Base-by-base conservation (phyloP, 495 filamentous ascomycete species). In the Aspergillus steynii region DNA sequence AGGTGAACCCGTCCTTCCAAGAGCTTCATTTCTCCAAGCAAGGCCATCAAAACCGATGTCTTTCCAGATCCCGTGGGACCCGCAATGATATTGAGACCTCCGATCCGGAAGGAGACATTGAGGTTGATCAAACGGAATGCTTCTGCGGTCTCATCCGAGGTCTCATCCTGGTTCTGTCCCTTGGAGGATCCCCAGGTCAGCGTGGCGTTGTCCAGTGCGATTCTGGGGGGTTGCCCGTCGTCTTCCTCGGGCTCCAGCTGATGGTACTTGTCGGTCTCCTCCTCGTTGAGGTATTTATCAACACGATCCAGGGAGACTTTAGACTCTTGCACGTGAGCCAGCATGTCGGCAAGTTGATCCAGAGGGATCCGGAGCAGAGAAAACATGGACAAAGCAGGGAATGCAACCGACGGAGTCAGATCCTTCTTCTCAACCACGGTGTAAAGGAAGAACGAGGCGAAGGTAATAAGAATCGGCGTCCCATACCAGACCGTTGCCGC, bases 331-430 rank as follows among this genome's bases (percentile, higher is more conserved):
- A 99, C 93, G 71, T 97, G 96, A 42, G 96, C 96, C 69, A 99
- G 86, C 96, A 99, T 99, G 71, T 99, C 96, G 50, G 96, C 96
- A 4, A 99, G 82, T 69, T 98, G 96, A 74, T 99, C 96, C 55
- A 99, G 76, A 8, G 96, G 96, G 58, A 96, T 88, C 46, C 96
- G 87, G 29, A 99, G 88, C n/a, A 99, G 85, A 56, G 88, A 91
- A 75, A 99, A 99, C 64, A 99, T 87, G 0, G 96, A 98, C 46
- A 99, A 84, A 14, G 95, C 91, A 25, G 96, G 97, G 76, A 99
- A 99, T 4, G 96, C 96, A 64, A 99, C 83, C 0, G 96, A 97
- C 0, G 96, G 93, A 56, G 93, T 88, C 55, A 99, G 80, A 58
- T 86, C 88, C 75, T 96, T 97, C 69, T 88, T 85, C 71, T 99